Conservation (phyloP, 805 yeast species). For the Cyberlindnera meyerae region DNA sequence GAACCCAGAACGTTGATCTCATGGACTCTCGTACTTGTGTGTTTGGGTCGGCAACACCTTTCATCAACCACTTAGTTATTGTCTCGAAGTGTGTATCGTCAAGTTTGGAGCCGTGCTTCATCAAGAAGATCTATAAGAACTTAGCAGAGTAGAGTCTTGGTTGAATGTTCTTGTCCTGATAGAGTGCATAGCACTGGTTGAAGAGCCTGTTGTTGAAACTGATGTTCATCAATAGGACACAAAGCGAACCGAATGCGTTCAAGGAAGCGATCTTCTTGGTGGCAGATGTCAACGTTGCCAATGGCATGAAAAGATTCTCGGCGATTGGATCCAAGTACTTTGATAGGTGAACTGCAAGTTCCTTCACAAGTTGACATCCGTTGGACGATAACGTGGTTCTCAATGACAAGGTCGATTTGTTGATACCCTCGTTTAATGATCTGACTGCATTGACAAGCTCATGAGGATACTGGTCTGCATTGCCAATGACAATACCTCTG, state of each 20-base stretch:
- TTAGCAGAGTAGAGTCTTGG: slow-evolving; percentile 66
- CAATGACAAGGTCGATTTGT: slow-evolving; percentile 64
- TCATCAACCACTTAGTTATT: slow-evolving; percentile 46
- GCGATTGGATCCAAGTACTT: slow-evolving; percentile 28
- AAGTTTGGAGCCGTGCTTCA: slow-evolving; percentile 42
- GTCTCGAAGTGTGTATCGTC: slow-evolving; percentile 33
- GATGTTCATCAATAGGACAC: slow-evolving; percentile 52
- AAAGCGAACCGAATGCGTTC: slow-evolving; percentile 33
- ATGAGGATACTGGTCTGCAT: slow-evolving; percentile 37
- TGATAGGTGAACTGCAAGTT: slow-evolving; percentile 33
- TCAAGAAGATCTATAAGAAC: slow-evolving; percentile 61
- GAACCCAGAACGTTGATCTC: slow-evolving; percentile 71
- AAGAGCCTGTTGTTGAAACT: slow-evolving; percentile 49
- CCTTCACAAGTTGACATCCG: slow-evolving; percentile 76
- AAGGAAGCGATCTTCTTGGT: slow-evolving; percentile 33
- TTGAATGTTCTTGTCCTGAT: slow-evolving; percentile 64
- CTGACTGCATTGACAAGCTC: slow-evolving; percentile 32
- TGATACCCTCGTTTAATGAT: slow-evolving; percentile 50
- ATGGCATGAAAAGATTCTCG: slow-evolving; percentile 30
- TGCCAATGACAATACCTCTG: slow-evolving; percentile 59
- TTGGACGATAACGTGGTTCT: slow-evolving; percentile 78
- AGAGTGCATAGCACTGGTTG: slow-evolving; percentile 43
- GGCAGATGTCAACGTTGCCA: slow-evolving; percentile 32
- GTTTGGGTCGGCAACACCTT: slow-evolving; percentile 73
- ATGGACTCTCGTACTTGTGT: slow-evolving; percentile 74